Conservation (phyloP, 257 asterid genomes). For the Lycium ferocissimum region DNA sequence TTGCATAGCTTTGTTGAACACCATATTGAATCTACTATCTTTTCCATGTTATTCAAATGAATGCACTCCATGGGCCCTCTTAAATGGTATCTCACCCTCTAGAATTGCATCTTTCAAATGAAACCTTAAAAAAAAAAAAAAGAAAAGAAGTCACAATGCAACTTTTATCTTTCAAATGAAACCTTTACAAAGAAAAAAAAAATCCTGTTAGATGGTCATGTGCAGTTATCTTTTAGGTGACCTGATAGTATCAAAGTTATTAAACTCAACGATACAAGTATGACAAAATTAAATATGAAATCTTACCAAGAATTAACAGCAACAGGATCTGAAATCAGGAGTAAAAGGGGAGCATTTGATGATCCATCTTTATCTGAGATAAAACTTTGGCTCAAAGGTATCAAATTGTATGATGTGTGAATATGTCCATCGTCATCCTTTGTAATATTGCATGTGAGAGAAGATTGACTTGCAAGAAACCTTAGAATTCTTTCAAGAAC, state of each 20-base stretch:
- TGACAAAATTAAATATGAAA: background rate
- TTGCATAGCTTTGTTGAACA: constrained; percentile 37
- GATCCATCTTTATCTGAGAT: background rate
- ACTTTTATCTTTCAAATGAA: no score
- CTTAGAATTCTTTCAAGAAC: constrained; percentile 29
- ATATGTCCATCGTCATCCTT: background rate
- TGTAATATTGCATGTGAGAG: constrained; percentile 16
- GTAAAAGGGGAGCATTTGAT: background rate
- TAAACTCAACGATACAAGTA: background rate
- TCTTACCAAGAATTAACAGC: constrained; percentile 21
- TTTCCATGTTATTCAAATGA: constrained; percentile 27
- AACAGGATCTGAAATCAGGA: background rate
- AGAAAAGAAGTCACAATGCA: background rate
- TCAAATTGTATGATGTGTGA: background rate
- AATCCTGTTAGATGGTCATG: background rate
- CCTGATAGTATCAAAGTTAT: background rate
- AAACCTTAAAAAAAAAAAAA: background rate
- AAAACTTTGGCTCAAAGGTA: background rate
- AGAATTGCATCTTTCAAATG: constrained; percentile 29
- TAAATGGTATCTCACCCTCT: constrained; percentile 35
- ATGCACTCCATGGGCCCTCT: constrained; percentile 30
- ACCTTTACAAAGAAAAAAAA: background rate
- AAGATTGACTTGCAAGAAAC: constrained; percentile 30
- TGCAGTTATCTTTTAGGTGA: background rate
- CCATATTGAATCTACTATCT: constrained; percentile 34